Base-by-base conservation (phyloP, 495 filamentous ascomycete genomes). In the Staphylotrichum tortipilum region DNA sequence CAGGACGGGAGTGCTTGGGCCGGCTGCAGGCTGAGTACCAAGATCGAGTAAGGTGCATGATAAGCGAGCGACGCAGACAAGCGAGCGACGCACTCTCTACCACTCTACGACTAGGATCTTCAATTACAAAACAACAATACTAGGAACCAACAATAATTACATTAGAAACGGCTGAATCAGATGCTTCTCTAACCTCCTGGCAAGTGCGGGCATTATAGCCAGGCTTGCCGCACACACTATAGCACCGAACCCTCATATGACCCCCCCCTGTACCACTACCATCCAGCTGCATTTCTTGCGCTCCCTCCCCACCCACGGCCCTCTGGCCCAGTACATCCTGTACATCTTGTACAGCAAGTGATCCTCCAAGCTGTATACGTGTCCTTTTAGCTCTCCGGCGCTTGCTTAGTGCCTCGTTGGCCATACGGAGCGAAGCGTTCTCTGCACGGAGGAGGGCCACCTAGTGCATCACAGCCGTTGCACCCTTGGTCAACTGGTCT, bases 61-160 rank as follows among this genome's bases (percentile, higher is more conserved):
- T 28, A 28, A 28, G 26, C 26, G 26, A 28, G 26, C 26, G 26
- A 9, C 9, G 26, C 4, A 9, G 4, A 35, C 9, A 36, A 35
- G 44, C 21, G 44, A 47, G 33, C 21, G 44, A 21, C 4, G 6
- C 23, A 41, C 29, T 50, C 33, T 50, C 39, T 29, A 44, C 48
- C 24, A 43, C 39, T 39, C 39, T 30, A 35, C 39, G 5, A 50
- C 28, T 28, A 37, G 19, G 10, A 50, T 50, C 40, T 21, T 36
- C 39, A 50, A 36, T 50, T 50, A 33, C 26, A 50, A 40, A 17
- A 50, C 48, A 40, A 36, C 39, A 50, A 50, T 39, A 50, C 39
- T 44, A 50, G 12, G 38, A 35, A 43, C 31, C 22, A 30, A 50
- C 48, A 33, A 44, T 37, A 44, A 50, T 24, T 43, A 41, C 40